Evolutionary conservation across 2,329 filamentous ascomycete genomes (phyloP), one percentile per base, ranked within the genome.

Genomic region (Leptographium galeiforme): DNA sequence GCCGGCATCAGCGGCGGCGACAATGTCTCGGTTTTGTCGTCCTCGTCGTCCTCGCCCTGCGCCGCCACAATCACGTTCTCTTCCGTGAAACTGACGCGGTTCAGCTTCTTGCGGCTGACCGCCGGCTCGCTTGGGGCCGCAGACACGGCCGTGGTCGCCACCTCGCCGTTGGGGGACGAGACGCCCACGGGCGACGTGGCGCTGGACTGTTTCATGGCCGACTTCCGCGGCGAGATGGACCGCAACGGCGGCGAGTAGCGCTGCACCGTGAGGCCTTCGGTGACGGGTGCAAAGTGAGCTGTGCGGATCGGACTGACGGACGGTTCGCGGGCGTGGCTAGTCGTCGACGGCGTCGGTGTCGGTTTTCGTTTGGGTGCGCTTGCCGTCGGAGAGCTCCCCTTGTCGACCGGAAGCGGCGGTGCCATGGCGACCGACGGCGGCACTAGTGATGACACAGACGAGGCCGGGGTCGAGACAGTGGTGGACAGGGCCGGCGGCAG

Each of bases 1-100:
- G 49, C 54, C 2, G 57, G 53, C 43, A 48, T 14, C 8, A 48
- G 14, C 8, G 50, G 16, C n/a, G 53, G n/a, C 16, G 44, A 34
- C 16, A 36, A 14, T 46, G 33, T 19, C 25, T 41, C n/a, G 6
- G 8, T 34, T 30, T 6, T 19, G 47, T 12, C 71, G 1, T 64
- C 59, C 46, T 70, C 65, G 2, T 65, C 61, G 64, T 58, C 11
- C 65, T 61, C 8, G 67, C 67, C 11, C 73, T 66, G 51, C 79
- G 72, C 8, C 74, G 79, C 72, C 2, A 80, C 68, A 11, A 77
- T 68, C 10, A 74, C 77, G n/a, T 68, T 73, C 38, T 77, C 75
- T 50, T 88, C 84, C 57, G 88, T 84, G 63, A 89, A 96, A 68
- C 89, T 95, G 48, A 90, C 86, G 30, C 86, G 75, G 1, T 78